Base-by-base conservation (phyloP, 257 asterid species). In the Avicennia marina region DNA sequence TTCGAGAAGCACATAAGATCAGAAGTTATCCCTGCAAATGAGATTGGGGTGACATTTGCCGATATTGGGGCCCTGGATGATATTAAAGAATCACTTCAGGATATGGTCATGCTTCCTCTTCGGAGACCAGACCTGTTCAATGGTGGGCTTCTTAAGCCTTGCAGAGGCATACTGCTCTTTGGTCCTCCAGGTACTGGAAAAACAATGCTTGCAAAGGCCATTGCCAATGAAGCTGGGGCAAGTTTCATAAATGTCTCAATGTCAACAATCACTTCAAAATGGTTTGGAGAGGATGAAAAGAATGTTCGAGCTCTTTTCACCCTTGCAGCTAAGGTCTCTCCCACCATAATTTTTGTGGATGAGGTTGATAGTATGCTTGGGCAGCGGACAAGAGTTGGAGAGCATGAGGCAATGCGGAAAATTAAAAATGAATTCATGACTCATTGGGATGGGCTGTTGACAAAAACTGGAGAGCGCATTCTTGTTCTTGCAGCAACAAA, bases 161-260 rank as follows among this genome's bases (percentile, higher is more conserved):
- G 99, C 75, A 73, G 95, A 69, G 99, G 99, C 63, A 89, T 93
- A 72, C 69, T 93, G 55, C 99, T 89, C 63, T 93, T 93, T 44
- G 97, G 99, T 15, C 99, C 99, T 49, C 99, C 99, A 1, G 99
- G 97, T 38, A 93, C 99, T 0, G 99, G 99, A n/a, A 93, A 93
- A 68, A 93, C 99, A n/a, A 93, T 93, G 99, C 85, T 93, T n/a
- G 99, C 99, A 27, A 93, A 93, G 75, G 99, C 99, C 63, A 93
- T 93, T 19, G 97, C 97, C 55, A 83, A 75, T 38, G 98, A 91
- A 70, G 98, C 98, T 29, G 97, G 96, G 27, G 98, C 98, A 9
- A 91, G 98, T 81, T 88, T 91, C 78, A 88, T 91, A 63, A 91
- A 91, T 47, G 97, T 91, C 38, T 88, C 96, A 3, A 91, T 91